Conservation (phyloP, 345 rosid species). For the Arabidopsis arenosa region DNA sequence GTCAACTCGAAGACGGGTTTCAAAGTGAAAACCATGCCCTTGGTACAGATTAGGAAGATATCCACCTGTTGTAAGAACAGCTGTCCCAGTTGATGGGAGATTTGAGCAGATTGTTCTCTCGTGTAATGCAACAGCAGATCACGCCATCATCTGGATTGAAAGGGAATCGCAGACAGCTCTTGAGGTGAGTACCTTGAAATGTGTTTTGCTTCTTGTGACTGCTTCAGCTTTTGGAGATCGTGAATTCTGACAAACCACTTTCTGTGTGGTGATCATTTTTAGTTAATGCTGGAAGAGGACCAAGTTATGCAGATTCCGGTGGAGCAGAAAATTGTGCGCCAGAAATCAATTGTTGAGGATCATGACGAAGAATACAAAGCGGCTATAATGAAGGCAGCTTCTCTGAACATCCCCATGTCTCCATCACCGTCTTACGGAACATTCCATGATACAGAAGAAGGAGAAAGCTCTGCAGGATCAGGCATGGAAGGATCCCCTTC, state of each 20-base stretch:
- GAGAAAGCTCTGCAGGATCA: slow-evolving; percentile 62
- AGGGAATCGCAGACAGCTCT: slow-evolving; percentile 89
- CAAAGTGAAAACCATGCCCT: not conserved
- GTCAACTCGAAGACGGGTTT: not conserved
- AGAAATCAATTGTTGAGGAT: slow-evolving; percentile 68
- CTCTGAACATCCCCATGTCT: slow-evolving; percentile 71
- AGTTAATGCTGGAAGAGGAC: slow-evolving; percentile 88
- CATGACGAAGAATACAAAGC: slow-evolving; percentile 83
- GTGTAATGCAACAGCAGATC: slow-evolving; percentile 88
- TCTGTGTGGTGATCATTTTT: slow-evolving; percentile 13
- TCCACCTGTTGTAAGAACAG: slow-evolving; percentile 96
- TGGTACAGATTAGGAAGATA: slow-evolving; percentile 76
- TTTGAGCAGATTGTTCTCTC: slow-evolving; percentile 92
- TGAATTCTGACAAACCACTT: not conserved
- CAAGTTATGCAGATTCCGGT: slow-evolving; percentile 68
- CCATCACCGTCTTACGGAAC: slow-evolving; percentile 77
- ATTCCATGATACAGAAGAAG: slow-evolving; percentile 61
- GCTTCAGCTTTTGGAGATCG: slow-evolving; percentile 5
- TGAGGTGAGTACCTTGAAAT: slow-evolving; percentile 59
- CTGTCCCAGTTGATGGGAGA: slow-evolving; percentile 97
- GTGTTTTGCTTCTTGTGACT: not conserved
- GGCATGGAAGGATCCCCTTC: slow-evolving; percentile 34
- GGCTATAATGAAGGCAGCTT: slow-evolving; percentile 75
- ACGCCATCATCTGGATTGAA: slow-evolving; percentile 83
- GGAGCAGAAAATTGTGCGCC: slow-evolving; percentile 83